These are phyloP conservation scores for Chaetomium tenue DNA, from an alignment of 495 filamentous ascomycete genomes.

Conservation along the genomic window DNA sequence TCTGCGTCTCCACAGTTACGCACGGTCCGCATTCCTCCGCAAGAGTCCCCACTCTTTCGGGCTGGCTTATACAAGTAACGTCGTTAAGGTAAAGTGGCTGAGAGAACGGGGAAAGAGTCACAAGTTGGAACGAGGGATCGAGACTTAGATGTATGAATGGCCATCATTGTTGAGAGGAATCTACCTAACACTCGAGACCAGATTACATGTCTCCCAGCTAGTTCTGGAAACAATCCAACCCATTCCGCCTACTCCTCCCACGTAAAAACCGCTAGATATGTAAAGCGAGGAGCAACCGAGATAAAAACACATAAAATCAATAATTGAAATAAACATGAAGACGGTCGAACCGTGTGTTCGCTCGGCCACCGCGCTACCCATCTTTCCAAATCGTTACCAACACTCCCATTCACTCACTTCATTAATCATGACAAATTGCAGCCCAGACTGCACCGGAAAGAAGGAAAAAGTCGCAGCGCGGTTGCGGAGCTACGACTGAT, in stretches of 20 bases:
- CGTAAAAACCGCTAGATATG: conserved; percentile 3
- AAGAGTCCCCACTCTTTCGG: neutral
- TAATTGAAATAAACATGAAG: conserved; percentile 17
- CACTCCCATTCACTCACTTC: conserved; percentile 17
- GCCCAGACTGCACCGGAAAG: neutral
- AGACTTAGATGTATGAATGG: neutral
- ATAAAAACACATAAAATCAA: conserved; percentile 10
- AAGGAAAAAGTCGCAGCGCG: neutral
- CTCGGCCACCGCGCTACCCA: conserved; percentile 2
- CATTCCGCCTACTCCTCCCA: conserved; percentile 1
- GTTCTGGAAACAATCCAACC: conserved; percentile 4
- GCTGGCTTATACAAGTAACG: no score
- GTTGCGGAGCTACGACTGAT: neutral
- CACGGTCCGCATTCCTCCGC: conserved; percentile 1
- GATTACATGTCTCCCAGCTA: neutral
- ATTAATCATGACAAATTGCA: conserved; percentile 27
- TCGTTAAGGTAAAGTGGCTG: neutral
- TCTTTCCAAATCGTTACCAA: conserved; percentile 13
- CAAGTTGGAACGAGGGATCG: neutral
- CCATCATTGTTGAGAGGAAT: conserved; percentile 6
- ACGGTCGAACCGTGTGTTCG: conserved; percentile 4
- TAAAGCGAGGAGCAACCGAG: conserved; percentile 12
- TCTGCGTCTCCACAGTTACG: neutral
- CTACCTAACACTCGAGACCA: conserved; percentile 10
- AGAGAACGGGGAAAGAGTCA: neutral